Base-by-base conservation (phyloP, 2,329 filamentous ascomycete species). In the Claviceps pazoutovae region DNA sequence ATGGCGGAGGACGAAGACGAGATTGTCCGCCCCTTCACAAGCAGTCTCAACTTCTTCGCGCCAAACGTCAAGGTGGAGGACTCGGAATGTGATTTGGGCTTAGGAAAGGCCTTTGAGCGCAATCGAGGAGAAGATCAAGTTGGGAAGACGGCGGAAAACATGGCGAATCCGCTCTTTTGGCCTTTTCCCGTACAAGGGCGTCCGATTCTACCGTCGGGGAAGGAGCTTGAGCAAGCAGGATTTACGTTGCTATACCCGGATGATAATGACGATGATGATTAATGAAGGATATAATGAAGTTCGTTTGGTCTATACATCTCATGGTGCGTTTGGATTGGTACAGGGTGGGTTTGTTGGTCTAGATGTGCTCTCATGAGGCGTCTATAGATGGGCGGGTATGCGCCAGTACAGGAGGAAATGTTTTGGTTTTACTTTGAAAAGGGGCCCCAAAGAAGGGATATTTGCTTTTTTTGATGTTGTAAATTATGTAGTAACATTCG, bases 141-240 rank as follows among this genome's bases (percentile, higher is more conserved):
- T 5, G 59, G 61, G 48, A 60, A 59, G 39, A 50, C 62, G 7
- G 67, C 67, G 0, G 69, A 70, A 21, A 64, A 59, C 19, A 61
- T 72, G 55, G 72, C 76, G 53, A 79, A 79, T 51, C 76, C 76
- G 17, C 63, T 80, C 2, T 80, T 80, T 57, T 81, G 78, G 78
- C 76, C 77, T 0, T 80, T 80, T 54, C 77, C 78, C 0, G 74
- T 79, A 74, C 77, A 80, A 56, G 77, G 77, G 0, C 68, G 76
- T 21, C 76, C 77, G 3, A 74, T 79, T 53, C 56, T 80, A 30
- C 71, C 74, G 0, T 66, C 62, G 0, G 74, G 75, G 0, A 58
- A 67, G 34, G 66, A 71, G 48, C 58, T 81, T 50, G 66, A 72
- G 56, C 69, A 74, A 34, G 74, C 76, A 2, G 78, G 78, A 0